These are phyloP conservation scores for Lepiota brunneoincarnata DNA, from an alignment of 768 basidiomycete species.

Conservation along the genomic window DNA sequence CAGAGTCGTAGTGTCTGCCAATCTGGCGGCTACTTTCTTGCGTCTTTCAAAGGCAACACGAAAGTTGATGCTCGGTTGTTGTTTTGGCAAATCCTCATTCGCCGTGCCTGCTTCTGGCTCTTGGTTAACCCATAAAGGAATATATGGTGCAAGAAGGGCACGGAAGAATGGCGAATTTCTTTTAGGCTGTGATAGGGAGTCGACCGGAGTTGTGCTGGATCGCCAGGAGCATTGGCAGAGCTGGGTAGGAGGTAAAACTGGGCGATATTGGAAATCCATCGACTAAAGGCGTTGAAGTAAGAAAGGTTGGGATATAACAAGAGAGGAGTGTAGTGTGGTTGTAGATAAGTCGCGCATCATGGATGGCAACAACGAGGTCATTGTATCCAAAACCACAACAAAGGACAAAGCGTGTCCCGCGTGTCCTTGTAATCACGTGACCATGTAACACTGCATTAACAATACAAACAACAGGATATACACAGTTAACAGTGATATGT, in stretches of 20 bases:
- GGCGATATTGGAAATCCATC: constrained; percentile 6
- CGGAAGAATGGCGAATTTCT: neutral
- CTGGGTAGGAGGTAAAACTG: constrained; percentile 5
- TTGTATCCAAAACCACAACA: constrained; percentile 8
- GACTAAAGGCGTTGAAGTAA: neutral
- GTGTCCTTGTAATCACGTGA: neutral
- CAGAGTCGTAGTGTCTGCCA: neutral
- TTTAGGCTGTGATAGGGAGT: neutral
- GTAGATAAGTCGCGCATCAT: constrained; percentile 1
- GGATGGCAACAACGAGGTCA: constrained; percentile 1
- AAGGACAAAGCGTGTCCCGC: neutral
- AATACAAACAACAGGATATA: neutral
- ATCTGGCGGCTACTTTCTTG: neutral
- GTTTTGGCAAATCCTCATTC: neutral
- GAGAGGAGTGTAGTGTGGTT: neutral
- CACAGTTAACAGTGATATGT: neutral
- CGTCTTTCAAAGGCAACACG: constrained; percentile 1
- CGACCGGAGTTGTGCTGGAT: neutral
- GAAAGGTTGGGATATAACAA: neutral
- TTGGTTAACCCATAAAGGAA: constrained; percentile 1
- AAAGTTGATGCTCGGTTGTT: neutral
- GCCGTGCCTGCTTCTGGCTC: neutral
- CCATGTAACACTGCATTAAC: neutral
- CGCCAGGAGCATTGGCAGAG: neutral
- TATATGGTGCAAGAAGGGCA: constrained; percentile 4